These are phyloP conservation scores for Candolleomyces aberdarensis DNA, from an alignment of 768 basidiomycete species.

Conservation along the genomic window DNA sequence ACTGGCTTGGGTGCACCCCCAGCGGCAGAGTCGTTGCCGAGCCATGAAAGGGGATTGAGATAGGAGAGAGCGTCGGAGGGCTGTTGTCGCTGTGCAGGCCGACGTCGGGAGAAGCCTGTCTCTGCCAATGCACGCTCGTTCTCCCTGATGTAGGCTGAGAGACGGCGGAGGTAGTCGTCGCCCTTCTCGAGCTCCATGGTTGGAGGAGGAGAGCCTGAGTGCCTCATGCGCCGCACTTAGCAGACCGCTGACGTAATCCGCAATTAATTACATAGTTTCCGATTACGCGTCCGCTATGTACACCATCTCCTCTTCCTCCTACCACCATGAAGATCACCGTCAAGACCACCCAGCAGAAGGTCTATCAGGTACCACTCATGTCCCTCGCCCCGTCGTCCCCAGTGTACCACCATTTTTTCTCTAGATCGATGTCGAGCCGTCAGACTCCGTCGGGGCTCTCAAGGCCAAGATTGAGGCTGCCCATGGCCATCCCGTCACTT, in stretches of 20 bases:
- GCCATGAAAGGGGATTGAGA: constrained; percentile 66
- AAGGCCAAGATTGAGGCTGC: constrained; percentile 80
- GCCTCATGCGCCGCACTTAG: constrained; percentile 7
- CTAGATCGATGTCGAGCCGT: constrained; percentile 74
- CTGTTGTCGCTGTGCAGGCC: constrained; percentile 40
- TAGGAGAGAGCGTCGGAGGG: constrained; percentile 33
- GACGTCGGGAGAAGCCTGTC: constrained; percentile 44
- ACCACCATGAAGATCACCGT: constrained; percentile 86
- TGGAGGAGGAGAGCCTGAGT: constrained; percentile 11
- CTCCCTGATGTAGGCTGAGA: constrained; percentile 66
- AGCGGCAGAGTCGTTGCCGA: constrained; percentile 30
- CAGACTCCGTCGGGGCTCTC: constrained; percentile 71
- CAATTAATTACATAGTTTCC: constrained; percentile 11
- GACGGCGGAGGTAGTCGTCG: constrained; percentile 71
- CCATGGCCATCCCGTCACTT: constrained; percentile 70
- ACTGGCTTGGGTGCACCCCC: constrained; percentile 47
- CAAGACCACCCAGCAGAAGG: constrained; percentile 93
- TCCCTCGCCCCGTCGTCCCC: not conserved
- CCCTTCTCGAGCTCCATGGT: constrained; percentile 52
- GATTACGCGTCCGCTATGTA: constrained; percentile 11
- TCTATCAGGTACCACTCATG: constrained; percentile 61
- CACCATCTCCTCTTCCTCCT: constrained; percentile 10
- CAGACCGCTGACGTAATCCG: not conserved
- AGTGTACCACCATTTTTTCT: not conserved
- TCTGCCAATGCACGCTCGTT: constrained; percentile 76